Conservation (phyloP, 352 stramenopile species). For the Globisporangium canariense region DNA sequence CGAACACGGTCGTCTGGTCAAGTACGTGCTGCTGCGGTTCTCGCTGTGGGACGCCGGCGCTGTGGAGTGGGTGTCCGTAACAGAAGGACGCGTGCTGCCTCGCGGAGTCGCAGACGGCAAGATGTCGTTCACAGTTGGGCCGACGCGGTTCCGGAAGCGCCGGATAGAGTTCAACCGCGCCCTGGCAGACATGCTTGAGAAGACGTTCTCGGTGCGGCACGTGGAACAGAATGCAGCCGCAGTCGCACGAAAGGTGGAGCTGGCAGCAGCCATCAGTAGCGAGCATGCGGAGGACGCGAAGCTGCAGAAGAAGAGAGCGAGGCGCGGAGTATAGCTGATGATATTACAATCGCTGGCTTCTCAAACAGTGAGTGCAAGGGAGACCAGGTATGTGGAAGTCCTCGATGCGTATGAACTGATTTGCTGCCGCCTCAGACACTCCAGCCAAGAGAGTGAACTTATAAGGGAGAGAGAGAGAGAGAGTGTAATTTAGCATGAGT, state of each 20-base stretch:
- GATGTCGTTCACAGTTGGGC: slow-evolving; percentile 35
- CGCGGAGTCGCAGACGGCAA: slow-evolving; percentile 56
- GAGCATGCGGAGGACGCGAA: background rate
- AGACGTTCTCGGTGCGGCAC: slow-evolving; percentile 44
- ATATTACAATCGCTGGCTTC: background rate
- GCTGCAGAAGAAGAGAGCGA: slow-evolving; percentile 18
- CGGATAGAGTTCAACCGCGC: slow-evolving; percentile 45
- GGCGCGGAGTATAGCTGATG: background rate
- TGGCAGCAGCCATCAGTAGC: slow-evolving; percentile 13
- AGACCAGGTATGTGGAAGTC: background rate
- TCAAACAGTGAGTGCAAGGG: background rate
- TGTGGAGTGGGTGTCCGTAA: slow-evolving; percentile 68
- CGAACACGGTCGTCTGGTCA: slow-evolving; percentile 34
- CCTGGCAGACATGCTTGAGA: slow-evolving; percentile 48
- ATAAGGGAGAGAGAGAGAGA: background rate
- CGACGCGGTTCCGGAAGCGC: slow-evolving; percentile 34
- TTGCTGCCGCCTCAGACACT: background rate
- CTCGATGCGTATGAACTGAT: background rate
- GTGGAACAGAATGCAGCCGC: slow-evolving; percentile 24
- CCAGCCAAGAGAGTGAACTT: slow-evolving; percentile 6
- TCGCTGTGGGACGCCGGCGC: slow-evolving; percentile 53
- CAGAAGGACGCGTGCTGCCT: slow-evolving; percentile 69
- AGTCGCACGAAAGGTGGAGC: slow-evolving; percentile 18
- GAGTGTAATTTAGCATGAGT: slow-evolving; percentile 16
- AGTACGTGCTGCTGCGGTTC: slow-evolving; percentile 66